These are phyloP conservation scores for Cryptococcus hybrid DNA, from an alignment of 1,284 basidiomycete species.

Conservation along the genomic window DNA sequence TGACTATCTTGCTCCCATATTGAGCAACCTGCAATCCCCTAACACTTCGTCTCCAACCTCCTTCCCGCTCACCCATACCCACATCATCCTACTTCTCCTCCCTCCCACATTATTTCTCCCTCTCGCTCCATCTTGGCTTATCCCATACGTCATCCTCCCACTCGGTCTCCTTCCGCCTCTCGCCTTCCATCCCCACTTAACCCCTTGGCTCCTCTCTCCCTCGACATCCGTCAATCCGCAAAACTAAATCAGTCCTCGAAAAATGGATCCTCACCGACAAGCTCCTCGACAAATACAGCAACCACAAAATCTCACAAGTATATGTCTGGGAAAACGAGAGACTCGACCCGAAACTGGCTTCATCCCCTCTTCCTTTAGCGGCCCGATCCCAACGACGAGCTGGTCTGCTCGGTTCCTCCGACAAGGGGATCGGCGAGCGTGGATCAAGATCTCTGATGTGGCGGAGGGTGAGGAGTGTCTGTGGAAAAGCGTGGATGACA, in stretches of 20 bases:
- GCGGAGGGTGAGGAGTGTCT: conserved; percentile 6
- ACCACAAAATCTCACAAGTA: conserved; percentile 30
- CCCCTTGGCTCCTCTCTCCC: conserved; percentile 24
- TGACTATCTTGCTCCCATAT: conserved; percentile 33
- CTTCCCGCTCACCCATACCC: conserved; percentile 44
- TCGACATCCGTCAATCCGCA: conserved; percentile 15
- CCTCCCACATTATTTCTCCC: conserved; percentile 44
- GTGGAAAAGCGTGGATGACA: conserved; percentile 20
- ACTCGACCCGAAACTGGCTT: conserved; percentile 35
- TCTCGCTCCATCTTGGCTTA: conserved; percentile 31
- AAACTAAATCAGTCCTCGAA: conserved; percentile 25
- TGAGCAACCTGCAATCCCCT: conserved; percentile 22
- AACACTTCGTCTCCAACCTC: conserved; percentile 28
- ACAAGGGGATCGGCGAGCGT: conserved; percentile 40
- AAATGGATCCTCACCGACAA: conserved; percentile 36
- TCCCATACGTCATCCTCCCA: conserved; percentile 45
- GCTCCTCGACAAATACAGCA: conserved; percentile 36
- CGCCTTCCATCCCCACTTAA: conserved; percentile 46
- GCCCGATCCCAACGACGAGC: conserved; percentile 14
- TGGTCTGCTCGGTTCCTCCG: conserved; percentile 35
- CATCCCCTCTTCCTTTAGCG: conserved; percentile 10
- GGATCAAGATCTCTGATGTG: conserved; percentile 32
- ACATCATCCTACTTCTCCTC: conserved; percentile 39
- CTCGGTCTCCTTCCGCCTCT: conserved; percentile 39
- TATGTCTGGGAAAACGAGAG: conserved; percentile 50